A percentile compares a stretch with the other conserved stretches of the same genome.
These are phyloP conservation scores for Sporothrix curviconia DNA, from an alignment of 2,329 filamentous ascomycete genomes.

Conservation along the genomic window DNA sequence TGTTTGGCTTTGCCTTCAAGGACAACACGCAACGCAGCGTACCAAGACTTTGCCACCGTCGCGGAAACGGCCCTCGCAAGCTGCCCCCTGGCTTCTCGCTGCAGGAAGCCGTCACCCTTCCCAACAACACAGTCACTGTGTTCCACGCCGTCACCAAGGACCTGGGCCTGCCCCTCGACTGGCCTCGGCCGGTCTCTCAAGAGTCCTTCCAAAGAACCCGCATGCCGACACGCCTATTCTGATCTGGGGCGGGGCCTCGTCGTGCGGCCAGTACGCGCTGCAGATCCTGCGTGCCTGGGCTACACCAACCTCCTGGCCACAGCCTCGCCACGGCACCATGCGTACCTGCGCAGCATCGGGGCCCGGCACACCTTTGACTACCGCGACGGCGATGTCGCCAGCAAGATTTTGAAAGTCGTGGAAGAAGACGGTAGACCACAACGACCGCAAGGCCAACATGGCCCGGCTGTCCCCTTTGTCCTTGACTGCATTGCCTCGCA, in stretches of 20 bases:
- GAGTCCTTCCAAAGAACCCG: not conserved
- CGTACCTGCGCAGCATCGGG: not conserved
- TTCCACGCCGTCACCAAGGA: slow-evolving; percentile 1
- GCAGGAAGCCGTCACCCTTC: not conserved
- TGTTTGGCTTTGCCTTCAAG: slow-evolving; percentile 6
- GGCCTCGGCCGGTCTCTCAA: not conserved
- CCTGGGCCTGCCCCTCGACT: not conserved
- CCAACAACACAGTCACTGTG: not conserved
- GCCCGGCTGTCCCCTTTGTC: not conserved
- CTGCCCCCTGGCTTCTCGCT: not conserved
- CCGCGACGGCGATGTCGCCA: not conserved
- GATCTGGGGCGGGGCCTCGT: slow-evolving; percentile 4
- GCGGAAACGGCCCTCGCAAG: slow-evolving; percentile 4
- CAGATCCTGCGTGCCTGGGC: not conserved
- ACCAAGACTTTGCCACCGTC: slow-evolving; percentile 7
- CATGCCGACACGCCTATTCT: not conserved
- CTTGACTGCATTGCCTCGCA: slow-evolving; percentile 5
- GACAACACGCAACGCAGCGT: slow-evolving; percentile 2
- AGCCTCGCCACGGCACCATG: not conserved
- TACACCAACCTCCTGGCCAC: slow-evolving; percentile 1
- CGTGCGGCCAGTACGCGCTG: not conserved
- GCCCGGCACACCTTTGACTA: not conserved
- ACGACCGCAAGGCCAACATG: not conserved
- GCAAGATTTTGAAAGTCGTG: not conserved
- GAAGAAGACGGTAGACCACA: no score